Percentiles rank a stretch among this genome's conserved stretches.
phyloP scores from a whole-genome alignment of 2,329 filamentous ascomycete genomes.

The Arthrobotrys megalospora region DNA sequence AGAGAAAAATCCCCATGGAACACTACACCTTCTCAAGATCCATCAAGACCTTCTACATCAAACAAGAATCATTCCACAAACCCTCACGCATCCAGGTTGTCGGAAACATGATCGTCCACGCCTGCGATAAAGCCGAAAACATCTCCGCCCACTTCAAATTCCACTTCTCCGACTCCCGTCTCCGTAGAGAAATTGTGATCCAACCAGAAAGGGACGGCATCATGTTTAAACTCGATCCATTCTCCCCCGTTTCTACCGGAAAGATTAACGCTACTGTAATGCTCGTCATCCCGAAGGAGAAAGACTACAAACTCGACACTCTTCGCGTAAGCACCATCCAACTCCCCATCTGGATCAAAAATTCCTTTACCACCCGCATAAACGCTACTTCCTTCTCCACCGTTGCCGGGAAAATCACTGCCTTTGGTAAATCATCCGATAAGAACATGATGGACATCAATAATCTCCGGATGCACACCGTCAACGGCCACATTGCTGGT shows the following conservation, averaged over 20 bases:
- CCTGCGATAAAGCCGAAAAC: slow-evolving; percentile 44
- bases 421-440: slow-evolving; percentile 37
- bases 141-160: slow-evolving; percentile 57
- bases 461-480: slow-evolving; percentile 38
- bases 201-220: slow-evolving; percentile 39
- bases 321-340: slow-evolving; percentile 34
- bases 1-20: slow-evolving; percentile 12
- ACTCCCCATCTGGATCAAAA: slow-evolving; percentile 44
- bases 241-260: slow-evolving; percentile 20
- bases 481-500: slow-evolving; percentile 43
- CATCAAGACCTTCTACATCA: slow-evolving; percentile 44
- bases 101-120: slow-evolving; percentile 50
- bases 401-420: slow-evolving; percentile 36
- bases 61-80: slow-evolving; percentile 46
- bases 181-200: slow-evolving; percentile 22
- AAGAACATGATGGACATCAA: slow-evolving; percentile 42
- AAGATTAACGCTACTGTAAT: slow-evolving; percentile 51
- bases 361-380: slow-evolving; percentile 43
- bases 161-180: slow-evolving; percentile 28
- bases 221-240: slow-evolving; percentile 45
- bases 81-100: slow-evolving; percentile 36
- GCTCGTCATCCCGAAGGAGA: slow-evolving; percentile 39
- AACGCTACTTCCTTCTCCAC: slow-evolving; percentile 32
- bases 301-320: slow-evolving; percentile 34
- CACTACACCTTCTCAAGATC: slow-evolving; percentile 41